A percentile compares a stretch with the other conserved stretches of the same genome.
Evolutionary conservation across 1,284 basidiomycete species (phyloP).

Genomic region (Sparassis latifolia): DNA sequence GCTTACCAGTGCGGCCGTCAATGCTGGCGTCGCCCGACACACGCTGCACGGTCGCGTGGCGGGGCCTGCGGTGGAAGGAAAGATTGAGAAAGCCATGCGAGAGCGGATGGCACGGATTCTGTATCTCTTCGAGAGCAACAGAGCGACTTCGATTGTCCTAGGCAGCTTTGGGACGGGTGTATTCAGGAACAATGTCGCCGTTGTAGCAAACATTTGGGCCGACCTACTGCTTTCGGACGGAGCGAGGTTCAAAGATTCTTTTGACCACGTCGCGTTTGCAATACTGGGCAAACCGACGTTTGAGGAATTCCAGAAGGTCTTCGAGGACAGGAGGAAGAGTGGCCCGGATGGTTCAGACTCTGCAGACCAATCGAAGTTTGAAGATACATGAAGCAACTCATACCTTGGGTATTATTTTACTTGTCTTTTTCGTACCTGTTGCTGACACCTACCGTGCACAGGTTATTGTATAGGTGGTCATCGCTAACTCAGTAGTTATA

Average conservation of each 20-base stretch:
- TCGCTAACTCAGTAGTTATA: too few relatives aligned
- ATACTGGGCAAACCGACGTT: conserved; percentile 51
- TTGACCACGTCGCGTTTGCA: conserved; percentile 58
- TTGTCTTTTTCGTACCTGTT: background rate
- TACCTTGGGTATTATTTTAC: too few relatives aligned
- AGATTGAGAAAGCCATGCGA: conserved; percentile 50
- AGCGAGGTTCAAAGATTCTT: conserved; percentile 48
- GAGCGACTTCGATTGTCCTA: conserved; percentile 51
- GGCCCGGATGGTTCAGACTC: too few relatives aligned
- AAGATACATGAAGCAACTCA: too few relatives aligned
- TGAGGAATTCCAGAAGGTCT: conserved; percentile 38
- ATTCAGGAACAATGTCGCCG: conserved; percentile 52
- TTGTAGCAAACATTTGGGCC: conserved; percentile 31
- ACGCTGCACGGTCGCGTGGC: conserved; percentile 26
- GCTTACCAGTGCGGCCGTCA: conserved; percentile 62
- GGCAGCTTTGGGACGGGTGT: conserved; percentile 74
- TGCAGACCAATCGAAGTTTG: too few relatives aligned
- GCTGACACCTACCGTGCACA: background rate
- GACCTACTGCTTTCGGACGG: conserved; percentile 41
- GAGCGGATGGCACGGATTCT: conserved; percentile 65
- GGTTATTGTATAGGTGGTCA: background rate
- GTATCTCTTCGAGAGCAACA: conserved; percentile 54
- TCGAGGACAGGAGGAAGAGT: conserved; percentile 13
- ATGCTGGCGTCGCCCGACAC: conserved; percentile 50
- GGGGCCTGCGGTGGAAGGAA: conserved; percentile 36